Base-by-base conservation (phyloP, 2,329 filamentous ascomycete genomes). In the Aspergillus quadricinctus region DNA sequence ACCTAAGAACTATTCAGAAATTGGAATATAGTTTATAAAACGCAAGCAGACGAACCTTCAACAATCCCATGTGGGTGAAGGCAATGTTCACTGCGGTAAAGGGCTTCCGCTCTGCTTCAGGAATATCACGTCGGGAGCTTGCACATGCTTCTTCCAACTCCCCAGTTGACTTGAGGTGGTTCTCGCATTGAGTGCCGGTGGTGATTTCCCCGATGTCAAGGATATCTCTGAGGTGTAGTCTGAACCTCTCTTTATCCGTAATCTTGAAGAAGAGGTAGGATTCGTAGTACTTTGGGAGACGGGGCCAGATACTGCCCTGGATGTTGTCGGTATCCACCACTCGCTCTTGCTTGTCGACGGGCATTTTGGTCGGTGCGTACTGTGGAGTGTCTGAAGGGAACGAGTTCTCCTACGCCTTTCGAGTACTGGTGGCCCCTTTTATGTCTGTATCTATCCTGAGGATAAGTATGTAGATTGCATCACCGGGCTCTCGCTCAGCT, bases 201-300 rank as follows among this genome's bases (percentile, higher is more conserved):
- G 62, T 63, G 48, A 64, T 58, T 4, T 51, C 40, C 10, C 40
- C 40, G 6, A 58, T 28, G 9, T 46, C 48, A n/a, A 53, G 25
- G 1, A 59, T n/a, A 3, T 14, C 28, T 8, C 37, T 48, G 21
- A 62, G 54, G 21, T 62, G 51, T 8, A 43, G 21, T 28, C 57
- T 48, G 58, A 62, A 61, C 27, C n/a, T 55, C n/a, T 48, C 51
- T 3, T 50, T 52, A 10, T 61, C 35, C 4, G 40, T 62, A 43
- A 64, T 58, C 37, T 56, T 59, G 45, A 61, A 64, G 28, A 63
- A 64, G 27, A 64, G 54, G 48, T 51, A 63, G 25, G 55, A 48
- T 48, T 64, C 61, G 19, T 53, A 52, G 23, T 45, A 41, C 31
- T 54, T 55, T 14, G 59, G 59, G 9, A 61, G 53, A 54, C 57